These are phyloP conservation scores for Calocybe indica DNA, from an alignment of 768 basidiomycete genomes.

Conservation along the genomic window DNA sequence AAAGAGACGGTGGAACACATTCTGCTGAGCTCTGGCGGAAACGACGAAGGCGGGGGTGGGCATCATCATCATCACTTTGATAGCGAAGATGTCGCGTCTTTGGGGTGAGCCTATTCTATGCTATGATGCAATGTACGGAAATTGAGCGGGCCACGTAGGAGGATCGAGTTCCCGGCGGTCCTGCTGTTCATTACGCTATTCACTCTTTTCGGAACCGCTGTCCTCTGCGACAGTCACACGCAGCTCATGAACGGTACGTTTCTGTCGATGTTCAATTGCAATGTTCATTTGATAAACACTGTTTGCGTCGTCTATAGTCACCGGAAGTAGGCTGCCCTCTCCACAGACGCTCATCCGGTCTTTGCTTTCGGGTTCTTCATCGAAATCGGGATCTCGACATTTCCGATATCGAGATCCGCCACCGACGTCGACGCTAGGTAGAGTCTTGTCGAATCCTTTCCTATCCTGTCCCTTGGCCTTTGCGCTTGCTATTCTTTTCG, in stretches of 20 bases:
- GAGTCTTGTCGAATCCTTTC: slow-evolving; percentile 70
- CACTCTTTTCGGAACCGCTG: slow-evolving; percentile 51
- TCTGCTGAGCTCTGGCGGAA: slow-evolving; percentile 54
- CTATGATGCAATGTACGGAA: slow-evolving; percentile 28
- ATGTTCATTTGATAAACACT: background rate
- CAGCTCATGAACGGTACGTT: slow-evolving; percentile 59
- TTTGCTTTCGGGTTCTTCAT: slow-evolving; percentile 25
- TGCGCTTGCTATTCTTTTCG: slow-evolving; percentile 46
- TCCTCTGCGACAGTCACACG: slow-evolving; percentile 56
- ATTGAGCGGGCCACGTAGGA: slow-evolving; percentile 24
- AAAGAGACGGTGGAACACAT: slow-evolving; percentile 96
- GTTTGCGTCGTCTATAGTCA: slow-evolving; percentile 32
- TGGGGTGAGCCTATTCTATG: slow-evolving; percentile 25
- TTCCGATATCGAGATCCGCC: slow-evolving; percentile 18
- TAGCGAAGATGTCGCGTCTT: slow-evolving; percentile 38
- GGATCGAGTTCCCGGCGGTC: slow-evolving; percentile 64
- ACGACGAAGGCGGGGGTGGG: slow-evolving; percentile 19
- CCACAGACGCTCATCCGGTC: slow-evolving; percentile 42
- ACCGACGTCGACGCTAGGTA: slow-evolving; percentile 27
- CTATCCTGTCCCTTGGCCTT: slow-evolving; percentile 57
- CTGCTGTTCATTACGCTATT: slow-evolving; percentile 50
- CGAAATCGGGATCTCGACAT: background rate
- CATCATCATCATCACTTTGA: slow-evolving; percentile 65
- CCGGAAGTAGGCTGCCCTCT: slow-evolving; percentile 56
- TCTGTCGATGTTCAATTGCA: background rate